Conservation (phyloP, 1,284 basidiomycete genomes). For the Sporisorium scitamineum region DNA sequence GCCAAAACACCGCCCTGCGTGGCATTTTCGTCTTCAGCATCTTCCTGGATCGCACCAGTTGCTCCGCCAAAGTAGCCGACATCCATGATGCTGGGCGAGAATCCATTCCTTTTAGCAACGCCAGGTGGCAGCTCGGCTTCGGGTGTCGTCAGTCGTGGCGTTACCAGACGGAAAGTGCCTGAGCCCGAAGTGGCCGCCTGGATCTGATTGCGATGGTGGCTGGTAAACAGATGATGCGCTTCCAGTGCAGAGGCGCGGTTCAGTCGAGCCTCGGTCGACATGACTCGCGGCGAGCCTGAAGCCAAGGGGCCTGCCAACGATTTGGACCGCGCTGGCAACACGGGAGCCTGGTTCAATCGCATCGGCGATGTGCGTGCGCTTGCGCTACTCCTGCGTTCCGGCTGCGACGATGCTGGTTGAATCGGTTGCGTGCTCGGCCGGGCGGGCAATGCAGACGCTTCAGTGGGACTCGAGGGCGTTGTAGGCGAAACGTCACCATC, state of each 20-base stretch:
- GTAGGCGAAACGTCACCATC: slow-evolving; percentile 20
- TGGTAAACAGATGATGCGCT: slow-evolving; percentile 44
- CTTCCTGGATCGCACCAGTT: slow-evolving; percentile 25
- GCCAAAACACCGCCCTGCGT: neutral
- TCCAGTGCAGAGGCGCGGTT: slow-evolving; percentile 44
- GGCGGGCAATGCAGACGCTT: slow-evolving; percentile 3
- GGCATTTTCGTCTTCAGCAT: slow-evolving; percentile 13
- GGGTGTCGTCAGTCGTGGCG: slow-evolving; percentile 59
- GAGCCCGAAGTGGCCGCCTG: slow-evolving; percentile 62
- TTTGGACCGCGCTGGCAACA: slow-evolving; percentile 33
- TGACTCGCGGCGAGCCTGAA: slow-evolving; percentile 27
- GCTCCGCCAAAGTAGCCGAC: slow-evolving; percentile 52
- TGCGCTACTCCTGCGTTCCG: slow-evolving; percentile 19
- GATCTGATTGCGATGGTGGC: slow-evolving; percentile 40
- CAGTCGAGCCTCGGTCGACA: slow-evolving; percentile 17
- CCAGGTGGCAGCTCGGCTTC: slow-evolving; percentile 45
- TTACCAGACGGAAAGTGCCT: slow-evolving; percentile 58
- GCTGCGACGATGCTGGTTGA: slow-evolving; percentile 2
- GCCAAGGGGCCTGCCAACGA: slow-evolving; percentile 26
- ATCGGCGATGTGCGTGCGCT: slow-evolving; percentile 29
- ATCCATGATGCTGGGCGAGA: slow-evolving; percentile 35
- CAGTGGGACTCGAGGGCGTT: slow-evolving; percentile 13
- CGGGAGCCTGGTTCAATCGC: slow-evolving; percentile 20
- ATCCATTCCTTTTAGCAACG: slow-evolving; percentile 14
- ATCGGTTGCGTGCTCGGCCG: neutral